Evolutionary conservation across 2,329 filamentous ascomycete genomes (phyloP).

Genomic region (Xylogone sp.): DNA sequence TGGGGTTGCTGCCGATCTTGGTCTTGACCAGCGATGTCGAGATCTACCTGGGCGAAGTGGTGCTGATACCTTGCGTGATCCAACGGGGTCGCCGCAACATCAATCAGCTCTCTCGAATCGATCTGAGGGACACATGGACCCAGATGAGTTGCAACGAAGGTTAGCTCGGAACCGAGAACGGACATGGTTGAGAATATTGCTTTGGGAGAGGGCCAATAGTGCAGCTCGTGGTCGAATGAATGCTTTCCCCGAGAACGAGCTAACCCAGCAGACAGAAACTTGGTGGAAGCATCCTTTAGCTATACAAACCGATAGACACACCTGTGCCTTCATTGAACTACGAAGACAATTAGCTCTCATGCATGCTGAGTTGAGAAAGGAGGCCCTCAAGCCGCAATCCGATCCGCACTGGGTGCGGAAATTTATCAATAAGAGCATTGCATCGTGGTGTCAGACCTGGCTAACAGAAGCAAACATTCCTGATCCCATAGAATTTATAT

Average conservation of each 20-base stretch:
- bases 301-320: constrained; percentile 24
- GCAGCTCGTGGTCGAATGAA: constrained; percentile 23
- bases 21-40: constrained; percentile 18
- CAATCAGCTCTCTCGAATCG: neutral
- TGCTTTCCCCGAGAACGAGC: constrained; percentile 25
- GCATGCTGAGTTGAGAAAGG: neutral
- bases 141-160: neutral
- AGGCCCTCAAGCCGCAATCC: neutral
- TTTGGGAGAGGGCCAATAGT: constrained; percentile 29
- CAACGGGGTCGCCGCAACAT: too few relatives aligned
- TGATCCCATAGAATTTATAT: too few relatives aligned
- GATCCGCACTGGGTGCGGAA: constrained; percentile 22
- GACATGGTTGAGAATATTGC: constrained; percentile 27
- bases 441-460: constrained; percentile 22
- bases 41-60: too few relatives aligned
- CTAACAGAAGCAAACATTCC: neutral
- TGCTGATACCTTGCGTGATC: too few relatives aligned
- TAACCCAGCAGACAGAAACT: constrained; percentile 20
- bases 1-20: constrained; percentile 23
- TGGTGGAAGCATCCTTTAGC: constrained; percentile 28
- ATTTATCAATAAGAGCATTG: constrained; percentile 18
- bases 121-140: neutral
- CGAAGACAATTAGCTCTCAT: constrained; percentile 5
- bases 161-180: constrained; percentile 24
- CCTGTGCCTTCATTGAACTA: constrained; percentile 25